These are phyloP conservation scores for Schoenoplectus tabernaemontani DNA, from an alignment of 202 grass and related monocot species.

Conservation along the genomic window DNA sequence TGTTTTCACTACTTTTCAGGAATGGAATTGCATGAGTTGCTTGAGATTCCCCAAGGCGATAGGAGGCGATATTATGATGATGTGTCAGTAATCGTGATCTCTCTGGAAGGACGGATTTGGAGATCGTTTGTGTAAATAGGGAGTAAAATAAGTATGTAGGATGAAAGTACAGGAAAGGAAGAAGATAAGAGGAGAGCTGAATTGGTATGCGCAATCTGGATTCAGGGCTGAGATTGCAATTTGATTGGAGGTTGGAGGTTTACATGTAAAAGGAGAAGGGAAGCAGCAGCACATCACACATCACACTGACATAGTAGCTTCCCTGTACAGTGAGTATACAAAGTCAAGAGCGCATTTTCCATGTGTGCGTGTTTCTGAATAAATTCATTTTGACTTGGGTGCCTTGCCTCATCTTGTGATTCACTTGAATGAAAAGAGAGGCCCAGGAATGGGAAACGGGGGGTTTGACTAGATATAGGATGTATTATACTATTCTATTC, in stretches of 20 bases:
- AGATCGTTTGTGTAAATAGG: slow-evolving; percentile 89
- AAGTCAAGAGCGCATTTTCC: neutral
- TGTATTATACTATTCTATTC: no score
- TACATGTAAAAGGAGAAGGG: neutral
- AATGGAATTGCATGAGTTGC: slow-evolving; percentile 88
- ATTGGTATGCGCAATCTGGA: neutral
- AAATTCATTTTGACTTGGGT: slow-evolving; percentile 9
- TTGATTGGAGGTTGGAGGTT: neutral
- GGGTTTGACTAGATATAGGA: neutral
- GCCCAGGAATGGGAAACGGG: neutral
- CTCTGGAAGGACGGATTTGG: slow-evolving; percentile 95
- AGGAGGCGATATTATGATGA: slow-evolving; percentile 84
- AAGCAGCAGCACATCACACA: neutral
- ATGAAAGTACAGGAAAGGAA: slow-evolving; percentile 34
- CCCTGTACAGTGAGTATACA: neutral
- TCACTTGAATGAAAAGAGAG: neutral
- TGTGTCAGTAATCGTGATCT: slow-evolving; percentile 87
- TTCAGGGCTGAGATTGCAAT: neutral
- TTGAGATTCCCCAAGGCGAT: slow-evolving; percentile 93
- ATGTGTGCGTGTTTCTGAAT: neutral
- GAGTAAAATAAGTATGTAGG: slow-evolving; percentile 32
- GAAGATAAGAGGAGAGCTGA: neutral
- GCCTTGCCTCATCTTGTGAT: neutral
- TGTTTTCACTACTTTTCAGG: slow-evolving; percentile 62
- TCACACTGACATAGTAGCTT: neutral